Evolutionary conservation across 2,329 filamentous ascomycete genomes (phyloP), one percentile per base, ranked within the genome.

Genomic region (Cyanodermella asteris): DNA sequence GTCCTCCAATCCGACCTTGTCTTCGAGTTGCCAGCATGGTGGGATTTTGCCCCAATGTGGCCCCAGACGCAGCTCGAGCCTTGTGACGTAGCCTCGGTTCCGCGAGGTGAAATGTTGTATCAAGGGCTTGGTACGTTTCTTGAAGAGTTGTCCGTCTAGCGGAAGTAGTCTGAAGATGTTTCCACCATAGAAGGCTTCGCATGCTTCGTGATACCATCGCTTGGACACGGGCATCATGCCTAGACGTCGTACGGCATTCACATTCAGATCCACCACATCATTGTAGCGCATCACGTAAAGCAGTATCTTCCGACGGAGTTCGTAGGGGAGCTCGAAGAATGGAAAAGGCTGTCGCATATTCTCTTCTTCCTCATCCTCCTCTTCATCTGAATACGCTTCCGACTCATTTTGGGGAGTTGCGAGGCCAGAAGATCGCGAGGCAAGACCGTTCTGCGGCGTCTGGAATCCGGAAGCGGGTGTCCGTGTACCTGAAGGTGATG

Each of bases 11-110:
- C 63, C 60, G 6, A 68, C 45, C 2, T 46, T 36, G 9, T 47
- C 42, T 23, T 55, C 51, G 10, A 62, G 54, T 11, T 51, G 51
- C 56, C 65, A 69, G 27, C 51, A 51, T 25, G 47, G 48, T 9
- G 64, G 64, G 13, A 63, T 61, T 19, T 49, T 49, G 4, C 52
- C 61, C 60, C 64, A 70, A 27, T 62, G 63, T 3, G 61, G 61
- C 1, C 65, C 64, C 4, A 70, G 42, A 4, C 63, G 53, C 31
- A 70, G 41, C 39, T 68, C 63, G 19, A 68, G 38, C 4, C 53
- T 55, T 8, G 53, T 56, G 27, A 71, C 47, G 14, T 49, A 51
- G 13, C 47, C 42, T 15, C 59, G 53, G 43, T 69, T 63, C 27
- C 46, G 51, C 4, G 49, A 42, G 3, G 61, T 50, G 9, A 70